Evolutionary conservation across 768 basidiomycete species (phyloP).

Genomic region (Thelephora aurantiotincta): DNA sequence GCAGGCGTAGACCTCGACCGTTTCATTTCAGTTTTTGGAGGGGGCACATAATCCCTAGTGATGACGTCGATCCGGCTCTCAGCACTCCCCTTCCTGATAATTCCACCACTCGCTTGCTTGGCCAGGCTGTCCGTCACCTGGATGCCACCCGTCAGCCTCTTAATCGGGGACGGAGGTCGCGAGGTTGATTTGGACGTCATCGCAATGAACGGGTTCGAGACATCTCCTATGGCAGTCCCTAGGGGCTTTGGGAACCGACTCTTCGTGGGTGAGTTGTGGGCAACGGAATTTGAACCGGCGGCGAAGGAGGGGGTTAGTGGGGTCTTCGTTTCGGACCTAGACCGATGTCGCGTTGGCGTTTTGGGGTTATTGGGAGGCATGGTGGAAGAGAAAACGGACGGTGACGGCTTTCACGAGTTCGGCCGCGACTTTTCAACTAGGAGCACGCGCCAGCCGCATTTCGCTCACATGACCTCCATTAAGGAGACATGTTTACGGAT

Average conservation of each 20-base stretch:
- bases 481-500: too few species aligned
- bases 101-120: slow-evolving; percentile 49
- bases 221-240: slow-evolving; percentile 24
- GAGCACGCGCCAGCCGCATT: too few species aligned
- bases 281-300: slow-evolving; percentile 23
- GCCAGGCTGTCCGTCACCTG: slow-evolving; percentile 39
- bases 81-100: slow-evolving; percentile 65
- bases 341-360: slow-evolving; percentile 31
- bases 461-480: too few species aligned
- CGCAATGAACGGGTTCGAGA: slow-evolving; percentile 48
- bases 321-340: slow-evolving; percentile 35
- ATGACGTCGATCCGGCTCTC: slow-evolving; percentile 70
- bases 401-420: too few species aligned
- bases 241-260: slow-evolving; percentile 13
- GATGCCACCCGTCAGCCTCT: slow-evolving; percentile 37
- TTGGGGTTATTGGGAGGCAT: slow-evolving; percentile 18
- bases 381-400: too few species aligned
- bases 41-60: slow-evolving; percentile 64
- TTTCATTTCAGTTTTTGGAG: slow-evolving; percentile 42
- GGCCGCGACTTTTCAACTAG: too few species aligned
- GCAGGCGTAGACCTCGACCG: slow-evolving; percentile 65
- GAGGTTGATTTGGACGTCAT: slow-evolving; percentile 18
- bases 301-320: slow-evolving; percentile 32
- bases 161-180: slow-evolving; percentile 48
- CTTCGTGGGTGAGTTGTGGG: slow-evolving; percentile 18